These are phyloP conservation scores for Plasmopara halstedii DNA, from an alignment of 352 stramenopile genomes.

Conservation along the genomic window DNA sequence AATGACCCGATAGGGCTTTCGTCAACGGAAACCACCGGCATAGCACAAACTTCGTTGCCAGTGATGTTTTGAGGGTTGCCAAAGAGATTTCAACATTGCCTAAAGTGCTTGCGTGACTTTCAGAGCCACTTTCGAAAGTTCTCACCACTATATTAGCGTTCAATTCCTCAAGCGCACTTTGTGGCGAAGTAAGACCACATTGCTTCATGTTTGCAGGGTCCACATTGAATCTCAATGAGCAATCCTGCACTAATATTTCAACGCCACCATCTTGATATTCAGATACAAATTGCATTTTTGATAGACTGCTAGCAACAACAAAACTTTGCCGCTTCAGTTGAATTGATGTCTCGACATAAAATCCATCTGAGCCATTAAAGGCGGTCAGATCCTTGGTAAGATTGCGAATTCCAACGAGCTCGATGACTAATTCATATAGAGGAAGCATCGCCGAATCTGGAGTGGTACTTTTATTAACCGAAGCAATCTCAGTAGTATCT, in stretches of 20 bases:
- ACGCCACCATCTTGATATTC: conserved; percentile 4
- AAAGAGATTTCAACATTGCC: conserved; percentile 38
- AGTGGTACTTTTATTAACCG: background rate
- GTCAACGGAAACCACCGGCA: conserved; percentile 59
- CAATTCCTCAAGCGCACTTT: conserved; percentile 23
- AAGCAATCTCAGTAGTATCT: background rate
- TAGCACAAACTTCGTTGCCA: conserved; percentile 38
- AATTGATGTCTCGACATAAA: conserved; percentile 11
- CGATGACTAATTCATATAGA: conserved; percentile 18
- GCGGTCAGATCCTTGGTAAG: background rate
- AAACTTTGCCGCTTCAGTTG: conserved; percentile 9
- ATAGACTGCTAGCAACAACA: conserved; percentile 5
- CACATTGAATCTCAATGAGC: conserved; percentile 7
- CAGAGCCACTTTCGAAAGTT: background rate
- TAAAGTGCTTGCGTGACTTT: conserved; percentile 3
- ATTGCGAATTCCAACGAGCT: conserved; percentile 16
- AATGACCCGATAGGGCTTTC: conserved; percentile 19
- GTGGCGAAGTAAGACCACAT: conserved; percentile 7
- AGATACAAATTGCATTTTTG: conserved; percentile 8
- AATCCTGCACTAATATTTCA: conserved; percentile 12
- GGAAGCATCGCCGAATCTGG: conserved; percentile 3
- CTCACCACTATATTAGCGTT: conserved; percentile 13
- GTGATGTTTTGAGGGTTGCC: conserved; percentile 37
- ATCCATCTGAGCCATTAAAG: background rate
- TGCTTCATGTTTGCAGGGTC: conserved; percentile 5